Percentiles rank a stretch among this genome's conserved stretches.
Evolutionary conservation across 2,329 filamentous ascomycete genomes (phyloP).

Genomic region (Sarocladiaceae sp.): DNA sequence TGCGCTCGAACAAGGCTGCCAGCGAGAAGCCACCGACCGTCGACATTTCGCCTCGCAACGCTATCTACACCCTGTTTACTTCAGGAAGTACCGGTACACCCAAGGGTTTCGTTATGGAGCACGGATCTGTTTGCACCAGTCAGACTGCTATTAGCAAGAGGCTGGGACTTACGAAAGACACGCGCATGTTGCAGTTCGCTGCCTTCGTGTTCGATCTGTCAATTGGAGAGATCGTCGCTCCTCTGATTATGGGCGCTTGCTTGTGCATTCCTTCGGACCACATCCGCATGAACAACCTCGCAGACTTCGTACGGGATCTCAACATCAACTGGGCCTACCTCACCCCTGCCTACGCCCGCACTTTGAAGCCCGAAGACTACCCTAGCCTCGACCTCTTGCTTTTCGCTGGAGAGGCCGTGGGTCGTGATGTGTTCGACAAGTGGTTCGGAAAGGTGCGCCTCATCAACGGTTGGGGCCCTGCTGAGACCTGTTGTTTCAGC

Average conservation of each 20-base stretch:
- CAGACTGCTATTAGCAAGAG: no score
- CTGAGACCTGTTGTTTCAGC: constrained; percentile 12
- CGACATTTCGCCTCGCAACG: no score
- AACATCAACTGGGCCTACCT: constrained; percentile 3
- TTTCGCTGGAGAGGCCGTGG: constrained; percentile 12
- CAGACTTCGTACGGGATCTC: not conserved
- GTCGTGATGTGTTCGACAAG: constrained; percentile 10
- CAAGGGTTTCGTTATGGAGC: no score
- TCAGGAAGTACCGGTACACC: no score
- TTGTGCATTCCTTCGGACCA: constrained; percentile 3
- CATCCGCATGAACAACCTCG: not conserved
- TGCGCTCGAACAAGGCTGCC: no score
- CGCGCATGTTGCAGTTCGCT: constrained; percentile 9
- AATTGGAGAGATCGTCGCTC: constrained; percentile 1
- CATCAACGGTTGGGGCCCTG: constrained; percentile 13
- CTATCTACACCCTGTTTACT: no score
- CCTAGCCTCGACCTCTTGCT: constrained; percentile 8
- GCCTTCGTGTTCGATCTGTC: constrained; percentile 10
- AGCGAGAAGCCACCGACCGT: no score
- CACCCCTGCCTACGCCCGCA: constrained; percentile 1
- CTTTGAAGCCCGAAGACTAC: not conserved
- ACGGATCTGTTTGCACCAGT: no score
- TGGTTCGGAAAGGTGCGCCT: constrained; percentile 11
- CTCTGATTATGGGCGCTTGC: not conserved
- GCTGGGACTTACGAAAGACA: no score